A percentile compares a stretch with the other conserved stretches of the same genome.
Evolutionary conservation across 352 stramenopile species (phyloP).

Genomic region (Phytophthora uliginosa): DNA sequence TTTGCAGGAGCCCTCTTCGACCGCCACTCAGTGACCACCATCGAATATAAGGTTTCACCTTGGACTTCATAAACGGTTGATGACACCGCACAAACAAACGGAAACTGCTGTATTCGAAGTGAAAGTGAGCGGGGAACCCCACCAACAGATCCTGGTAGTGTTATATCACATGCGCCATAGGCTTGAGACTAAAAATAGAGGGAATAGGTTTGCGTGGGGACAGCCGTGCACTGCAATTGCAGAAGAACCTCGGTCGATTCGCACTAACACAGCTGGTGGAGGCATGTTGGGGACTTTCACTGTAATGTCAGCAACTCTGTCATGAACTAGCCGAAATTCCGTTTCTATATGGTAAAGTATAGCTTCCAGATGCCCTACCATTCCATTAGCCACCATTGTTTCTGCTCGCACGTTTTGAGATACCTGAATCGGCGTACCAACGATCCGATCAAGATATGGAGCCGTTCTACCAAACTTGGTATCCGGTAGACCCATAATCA

Average conservation of each 20-base stretch:
- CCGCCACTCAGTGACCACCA: slow-evolving; percentile 16
- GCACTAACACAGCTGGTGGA: slow-evolving; percentile 1
- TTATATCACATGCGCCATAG: not conserved
- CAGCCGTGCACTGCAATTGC: not conserved
- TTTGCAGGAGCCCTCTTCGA: not conserved
- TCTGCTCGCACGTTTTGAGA: slow-evolving; percentile 3
- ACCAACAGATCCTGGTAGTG: not conserved
- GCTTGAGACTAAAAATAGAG: slow-evolving; percentile 11
- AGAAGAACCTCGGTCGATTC: not conserved
- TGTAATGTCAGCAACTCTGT: slow-evolving; percentile 2
- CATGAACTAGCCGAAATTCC: slow-evolving; percentile 5
- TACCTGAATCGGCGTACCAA: slow-evolving; percentile 2
- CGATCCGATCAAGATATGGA: not conserved
- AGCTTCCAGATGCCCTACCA: slow-evolving; percentile 1
- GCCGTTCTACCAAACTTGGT: slow-evolving; percentile 17
- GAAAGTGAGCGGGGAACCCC: not conserved
- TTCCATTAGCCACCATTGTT: slow-evolving; percentile 18
- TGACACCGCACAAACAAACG: slow-evolving; percentile 21
- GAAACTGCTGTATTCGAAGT: slow-evolving; percentile 19
- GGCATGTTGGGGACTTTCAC: slow-evolving; percentile 2
- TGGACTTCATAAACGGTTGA: slow-evolving; percentile 24
- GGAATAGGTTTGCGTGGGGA: slow-evolving; percentile 12
- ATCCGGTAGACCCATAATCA: not conserved
- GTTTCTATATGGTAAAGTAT: slow-evolving; percentile 12
- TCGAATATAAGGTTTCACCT: slow-evolving; percentile 18